Base-by-base conservation (phyloP, 1,284 basidiomycete genomes). In the Sphagnurus paluster region DNA sequence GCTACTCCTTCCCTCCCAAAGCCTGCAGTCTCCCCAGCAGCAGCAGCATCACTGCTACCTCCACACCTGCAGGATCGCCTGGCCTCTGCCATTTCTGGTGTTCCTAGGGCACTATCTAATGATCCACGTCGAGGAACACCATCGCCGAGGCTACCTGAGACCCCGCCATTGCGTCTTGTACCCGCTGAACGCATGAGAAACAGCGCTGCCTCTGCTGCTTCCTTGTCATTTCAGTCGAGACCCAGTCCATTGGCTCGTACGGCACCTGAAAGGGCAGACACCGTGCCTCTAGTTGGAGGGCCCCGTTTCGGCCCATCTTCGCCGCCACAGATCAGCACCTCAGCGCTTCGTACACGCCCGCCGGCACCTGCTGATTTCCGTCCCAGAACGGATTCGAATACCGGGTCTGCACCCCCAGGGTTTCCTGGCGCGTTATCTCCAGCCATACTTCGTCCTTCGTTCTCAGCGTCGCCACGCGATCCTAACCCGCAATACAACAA, bases 1-100 rank as follows among this genome's bases (percentile, higher is more conserved):
- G 71, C 79, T 7, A 56, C 71, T 9, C 76, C 76, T 36, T 57
- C 68, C 58, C 46, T 74, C 45, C 56, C 70, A 53, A 58, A 67
- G 57, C 57, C 70, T 55, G 21, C 59, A 53, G 49, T 65, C 59
- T 54, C 67, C 49, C 63, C 62, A 48, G 46, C 65, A 54, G 54
- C 64, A 47, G 65, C 66, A 11, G 55, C 63, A 0, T 59, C 67
- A 3, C 62, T 68, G 7, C 56, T 71, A 10, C 69, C 71, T 10
- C 58, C 58, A 29, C 64, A 68, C 16, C 61, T 75, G 2, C 73
- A 74, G 54, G 60, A 59, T 43, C 63, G 63, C 36, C 62, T 62
- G 44, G 58, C 48, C 44, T 67, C 56, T 41, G 57, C 51, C 29
- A 32, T 47, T 25, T 48, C 53, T 11, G 17, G 46, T 42, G 26